Evolutionary conservation across 352 stramenopile genomes (phyloP), one percentile per base, ranked within the genome.

Genomic region (Phytophthora vignae): DNA sequence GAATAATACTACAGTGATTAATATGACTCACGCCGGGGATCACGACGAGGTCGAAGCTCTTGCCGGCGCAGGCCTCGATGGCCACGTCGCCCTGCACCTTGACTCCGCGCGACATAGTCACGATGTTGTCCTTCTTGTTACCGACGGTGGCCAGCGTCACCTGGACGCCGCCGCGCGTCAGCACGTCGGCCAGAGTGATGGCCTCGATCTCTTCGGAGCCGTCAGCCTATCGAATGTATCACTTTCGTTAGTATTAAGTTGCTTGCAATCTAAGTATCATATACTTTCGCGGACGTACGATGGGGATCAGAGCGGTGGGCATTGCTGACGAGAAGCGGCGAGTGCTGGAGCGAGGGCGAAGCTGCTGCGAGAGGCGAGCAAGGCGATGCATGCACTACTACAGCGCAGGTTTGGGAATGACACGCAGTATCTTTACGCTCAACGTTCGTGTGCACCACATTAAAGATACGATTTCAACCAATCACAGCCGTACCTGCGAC

Each of bases 151-250:
- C 88, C 9, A 94, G 54, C 36, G 86, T 95, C 25, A 92, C 85
- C 55, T 86, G 50, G 19, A 94, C 76, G 33, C 85, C 86, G 21
- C 85, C 88, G 55, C 87, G 86, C 44, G 85, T 82, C 44, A 96
- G 75, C 48, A 96, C 87, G 56, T 94, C 84, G 1, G 86, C 79
- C 11, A 96, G 62, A 31, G 86, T 89, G 56, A 93, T 79, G 21
- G 88, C 88, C 71, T 96, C 88, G 64, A 94, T 93, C 61, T 96
- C 88, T 79, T 96, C 88, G 27, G 73, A 92, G 44, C 84, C 88
- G 67, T 94, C 85, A n/a, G 87, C 88, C 88, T 94, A 14, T 1
- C 1, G 33, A 40, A 29, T 52, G 3, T 69, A 61, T 2, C 19
- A 44, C 38, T 25, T n/a, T 25, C 8, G 54, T 59, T 53, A 70